Base-by-base conservation (phyloP, 805 yeast genomes). In the Brettanomyces nanus region DNA sequence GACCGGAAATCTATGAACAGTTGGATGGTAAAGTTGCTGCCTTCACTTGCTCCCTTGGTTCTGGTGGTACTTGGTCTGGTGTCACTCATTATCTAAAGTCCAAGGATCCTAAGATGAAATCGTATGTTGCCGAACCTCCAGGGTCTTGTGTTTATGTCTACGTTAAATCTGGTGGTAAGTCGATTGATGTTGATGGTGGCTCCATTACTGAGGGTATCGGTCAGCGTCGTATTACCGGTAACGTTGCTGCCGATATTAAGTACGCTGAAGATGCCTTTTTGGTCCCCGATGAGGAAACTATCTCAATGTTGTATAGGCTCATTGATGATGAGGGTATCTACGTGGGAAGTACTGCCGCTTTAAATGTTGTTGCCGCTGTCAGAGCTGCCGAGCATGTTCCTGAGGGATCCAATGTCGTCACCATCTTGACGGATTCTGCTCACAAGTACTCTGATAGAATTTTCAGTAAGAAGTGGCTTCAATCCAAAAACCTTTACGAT, bases 151-250 rank as follows among this genome's bases (percentile, higher is more conserved):
- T 89, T 33, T 85, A 84, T 63, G 75, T 86, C 7, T 86, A 80
- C 54, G 76, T 89, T 43, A 77, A 75, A 43, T 67, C 83, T 4
- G 75, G 77, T 14, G 90, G 90, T 23, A 65, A 79, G 54, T 68
- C 72, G 9, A 61, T 80, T 40, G 85, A 76, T 31, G 73, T 87
- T 51, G 69, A 73, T 1, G 97, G 97, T 22, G 75, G 85, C 3
- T 82, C 95, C 0, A 86, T 89, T 59, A 89, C 96, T 21, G 97
- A 89, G 63, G 97, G 97, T 23, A 86, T 89, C 62, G 97, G 97
- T 21, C 97, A 89, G 62, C 95, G 95, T 33, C 73, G 97, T 51
- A 81, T 89, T 51, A 89, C 96, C 5, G 81, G 74, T 45, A 89
- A 89, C 59, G 69, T 89, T 59, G 68, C 67, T 14, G 82, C 76